Base-by-base conservation (phyloP, 495 filamentous ascomycete species). In the Lasiosphaeriaceae sp. region DNA sequence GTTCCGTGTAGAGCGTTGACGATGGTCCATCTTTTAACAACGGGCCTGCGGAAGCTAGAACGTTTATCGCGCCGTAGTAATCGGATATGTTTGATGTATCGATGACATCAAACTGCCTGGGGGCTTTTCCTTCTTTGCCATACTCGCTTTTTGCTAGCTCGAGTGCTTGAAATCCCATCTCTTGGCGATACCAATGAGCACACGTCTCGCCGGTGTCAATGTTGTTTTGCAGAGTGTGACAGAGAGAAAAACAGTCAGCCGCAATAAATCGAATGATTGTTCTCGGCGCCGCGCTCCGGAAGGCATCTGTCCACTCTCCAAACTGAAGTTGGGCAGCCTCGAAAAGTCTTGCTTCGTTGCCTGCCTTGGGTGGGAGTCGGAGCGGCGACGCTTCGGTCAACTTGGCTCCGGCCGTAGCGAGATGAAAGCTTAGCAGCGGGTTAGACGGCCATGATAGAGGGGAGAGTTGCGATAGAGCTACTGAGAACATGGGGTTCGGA, bases 21-120 rank as follows among this genome's bases (percentile, higher is more conserved):
- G 70, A 75, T 3, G 69, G 59, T 0, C 47, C 52, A 22, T 68
- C 55, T 6, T 65, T 66, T 11, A 85, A 62, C 26, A 86, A 56
- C 11, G 78, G 83, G 11, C 61, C 59, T 1, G 77, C 59, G 2
- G 81, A 73, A 24, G 78, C 59, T 12, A 86, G 59, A 12, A 84
- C 41, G 51, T 79, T 81, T 9, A 85, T 39, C 0, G 68, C 52
- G 19, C 80, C 80, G 22, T 79, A 11, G 48, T 80, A 70, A 57
- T 83, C 80, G 19, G 66, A 62, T 7, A 85, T 66, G 53, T 79
- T 80, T 5, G 79, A 83, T 1, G 82, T 84, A 57, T 86, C 80
- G 39, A 86, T 82, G n/a, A 80, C 69, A 55, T 84, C 71, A 50
- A 86, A 86, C 23, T 67, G 47, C 29, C 57, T 54, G 12, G 80